Evolutionary conservation across 305 asterid genomes (phyloP).

Genomic region (Fraxinus platypoda): DNA sequence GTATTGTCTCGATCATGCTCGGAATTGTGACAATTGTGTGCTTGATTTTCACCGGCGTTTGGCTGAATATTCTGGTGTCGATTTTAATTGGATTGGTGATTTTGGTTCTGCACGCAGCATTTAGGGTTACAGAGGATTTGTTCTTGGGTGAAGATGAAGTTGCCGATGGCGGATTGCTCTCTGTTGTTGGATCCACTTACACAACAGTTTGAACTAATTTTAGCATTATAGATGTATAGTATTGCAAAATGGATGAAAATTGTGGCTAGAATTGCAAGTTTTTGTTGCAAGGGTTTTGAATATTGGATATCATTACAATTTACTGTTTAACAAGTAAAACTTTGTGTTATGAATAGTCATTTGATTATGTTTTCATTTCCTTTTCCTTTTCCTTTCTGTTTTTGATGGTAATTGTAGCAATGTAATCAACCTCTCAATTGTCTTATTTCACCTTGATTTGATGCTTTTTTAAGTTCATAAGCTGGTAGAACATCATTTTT

Average conservation of each 20-base stretch:
- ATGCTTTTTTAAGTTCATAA: not conserved
- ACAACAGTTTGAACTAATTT: slow-evolving; percentile 7
- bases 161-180: slow-evolving; percentile 50
- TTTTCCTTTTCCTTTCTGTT: not conserved
- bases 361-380: not conserved
- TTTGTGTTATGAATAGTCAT: not conserved
- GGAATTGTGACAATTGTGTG: slow-evolving; percentile 45
- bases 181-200: slow-evolving; percentile 49
- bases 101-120: slow-evolving; percentile 51
- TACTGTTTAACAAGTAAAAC: not conserved
- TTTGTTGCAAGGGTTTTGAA: not conserved
- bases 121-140: slow-evolving; percentile 67
- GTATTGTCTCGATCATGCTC: slow-evolving; percentile 42
- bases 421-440: not conserved
- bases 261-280: not conserved
- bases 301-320: not conserved
- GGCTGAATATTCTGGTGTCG: slow-evolving; percentile 67
- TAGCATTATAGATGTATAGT: not conserved
- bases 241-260: slow-evolving; percentile 1
- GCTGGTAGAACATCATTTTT: not conserved
- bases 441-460: not conserved
- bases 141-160: slow-evolving; percentile 65
- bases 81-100: slow-evolving; percentile 38
- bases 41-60: slow-evolving; percentile 53
- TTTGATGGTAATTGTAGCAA: not conserved